A percentile compares a stretch with the other conserved stretches of the same genome.
phyloP scores from a whole-genome alignment of 2,329 filamentous ascomycete species.

The Aspergillus amoenus region DNA sequence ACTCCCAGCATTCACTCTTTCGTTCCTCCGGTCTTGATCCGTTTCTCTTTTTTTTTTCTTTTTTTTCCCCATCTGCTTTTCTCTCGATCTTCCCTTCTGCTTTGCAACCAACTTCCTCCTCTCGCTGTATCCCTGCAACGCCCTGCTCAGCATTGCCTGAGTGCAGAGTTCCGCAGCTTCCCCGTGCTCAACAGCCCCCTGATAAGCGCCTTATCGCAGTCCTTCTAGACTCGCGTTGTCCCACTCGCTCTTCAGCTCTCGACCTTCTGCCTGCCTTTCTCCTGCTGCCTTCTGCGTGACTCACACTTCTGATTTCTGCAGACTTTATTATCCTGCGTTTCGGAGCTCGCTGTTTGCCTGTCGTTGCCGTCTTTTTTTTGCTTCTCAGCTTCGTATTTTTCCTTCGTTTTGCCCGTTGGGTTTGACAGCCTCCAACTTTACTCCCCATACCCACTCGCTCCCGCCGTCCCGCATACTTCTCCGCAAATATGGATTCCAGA shows the following conservation, averaged over 20 bases:
- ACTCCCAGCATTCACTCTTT: conserved; percentile 12
- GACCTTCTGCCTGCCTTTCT: conserved; percentile 11
- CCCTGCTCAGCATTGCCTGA: conserved; percentile 11
- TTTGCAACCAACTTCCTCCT: conserved; percentile 9
- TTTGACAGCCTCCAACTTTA: too few species aligned
- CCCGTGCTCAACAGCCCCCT: conserved; percentile 13
- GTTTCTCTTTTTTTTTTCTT: conserved; percentile 15
- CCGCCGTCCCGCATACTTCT: neutral
- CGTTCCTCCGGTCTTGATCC: conserved; percentile 6
- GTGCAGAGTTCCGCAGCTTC: conserved; percentile 8
- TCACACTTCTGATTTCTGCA: conserved; percentile 1
- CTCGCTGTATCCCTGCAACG: conserved; percentile 10
- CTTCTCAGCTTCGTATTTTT: neutral
- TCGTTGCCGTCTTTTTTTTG: neutral
- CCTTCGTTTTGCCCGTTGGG: neutral
- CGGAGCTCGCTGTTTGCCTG: neutral
- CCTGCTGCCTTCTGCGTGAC: conserved; percentile 11
- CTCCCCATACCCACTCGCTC: neutral
- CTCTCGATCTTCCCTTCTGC: neutral
- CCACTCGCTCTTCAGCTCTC: neutral
- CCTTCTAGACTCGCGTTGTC: conserved; percentile 8
- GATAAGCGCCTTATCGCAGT: conserved; percentile 18
- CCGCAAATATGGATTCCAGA: conserved; percentile 20
- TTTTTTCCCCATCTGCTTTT: conserved; percentile 11
- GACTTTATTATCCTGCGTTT: neutral